Evolutionary conservation across 768 basidiomycete species (phyloP), one percentile per base, ranked within the genome.

Genomic region (Tricholomella constricta): DNA sequence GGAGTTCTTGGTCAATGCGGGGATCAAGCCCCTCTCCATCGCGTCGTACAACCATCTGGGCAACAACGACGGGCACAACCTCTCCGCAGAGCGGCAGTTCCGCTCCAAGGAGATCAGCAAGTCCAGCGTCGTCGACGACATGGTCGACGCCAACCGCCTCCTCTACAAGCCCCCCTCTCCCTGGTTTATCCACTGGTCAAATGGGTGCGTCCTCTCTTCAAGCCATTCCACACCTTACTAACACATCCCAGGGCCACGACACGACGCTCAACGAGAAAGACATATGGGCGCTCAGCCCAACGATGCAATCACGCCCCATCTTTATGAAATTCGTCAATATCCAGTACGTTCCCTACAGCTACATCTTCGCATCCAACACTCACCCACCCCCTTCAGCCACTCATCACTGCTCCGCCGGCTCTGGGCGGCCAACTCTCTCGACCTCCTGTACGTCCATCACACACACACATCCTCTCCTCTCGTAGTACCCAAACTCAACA

Each of bases 31-130:
- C 23, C 84, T 95, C 67, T 91, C 91, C 54, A 98, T 99, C 65
- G 91, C 96, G 9, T 94, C 91, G 11, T 98, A 99, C 80, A 98
- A 98, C 80, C 96, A 98, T 69, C 86, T 99, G 51, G 96, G 96
- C 15, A 98, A 98, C 80, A 98, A 99, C 70, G 96, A 98, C 65
- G 95, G 95, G 9, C 84, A 85, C 69, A 97, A 96, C 74, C 76
- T 99, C 66, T 88, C 84, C 47, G 89, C 92, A 6, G 91, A 93
- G 69, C 78, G 78, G 56, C 96, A 98, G 75, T 99, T 98, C 86
- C 89, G 87, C 78, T 91, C 88, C 79, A 98, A 98, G 84, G 96
- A 98, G 78, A 98, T 98, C 73, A 87, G 85, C 79, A 98, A 98
- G 84, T 90, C 89, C 62, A 90, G 85, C 61, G 95, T 98, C 55